Percentiles rank a stretch among this genome's conserved stretches.
Conservation (phyloP, 495 filamentous ascomycete species). For the Extremus antarcticus region DNA sequence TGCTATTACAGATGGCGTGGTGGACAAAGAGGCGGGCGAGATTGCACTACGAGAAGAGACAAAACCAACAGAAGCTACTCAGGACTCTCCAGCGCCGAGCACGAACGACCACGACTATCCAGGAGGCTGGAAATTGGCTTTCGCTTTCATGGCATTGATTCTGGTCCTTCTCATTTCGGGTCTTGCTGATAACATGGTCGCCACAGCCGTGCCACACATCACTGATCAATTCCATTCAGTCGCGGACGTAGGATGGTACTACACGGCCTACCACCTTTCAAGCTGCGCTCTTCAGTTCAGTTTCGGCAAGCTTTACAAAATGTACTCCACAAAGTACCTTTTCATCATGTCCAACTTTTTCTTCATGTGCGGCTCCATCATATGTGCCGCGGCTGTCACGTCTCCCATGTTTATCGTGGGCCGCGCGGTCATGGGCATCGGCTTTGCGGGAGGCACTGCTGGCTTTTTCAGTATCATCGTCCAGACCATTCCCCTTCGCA, state of each 20-base stretch:
- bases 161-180: slow-evolving; percentile 7
- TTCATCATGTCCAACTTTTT: background rate
- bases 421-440: slow-evolving; percentile 11
- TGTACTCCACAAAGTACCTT: slow-evolving; percentile 15
- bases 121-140: too few species aligned
- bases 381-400: slow-evolving; percentile 9
- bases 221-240: slow-evolving; percentile 19
- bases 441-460: slow-evolving; percentile 23
- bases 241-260: slow-evolving; percentile 9
- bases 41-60: too few species aligned
- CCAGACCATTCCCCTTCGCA: slow-evolving; percentile 4
- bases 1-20: too few species aligned
- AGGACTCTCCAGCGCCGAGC: too few species aligned
- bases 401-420: slow-evolving; percentile 9
- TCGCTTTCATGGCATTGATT: too few species aligned
- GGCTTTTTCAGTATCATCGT: slow-evolving; percentile 23
- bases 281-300: slow-evolving; percentile 18
- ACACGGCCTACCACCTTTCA: slow-evolving; percentile 4
- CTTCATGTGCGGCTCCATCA: slow-evolving; percentile 6
- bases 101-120: too few species aligned
- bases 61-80: too few species aligned
- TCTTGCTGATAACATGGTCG: slow-evolving; percentile 10
- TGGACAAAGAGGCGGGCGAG: too few species aligned
- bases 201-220: slow-evolving; percentile 12
- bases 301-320: slow-evolving; percentile 19